phyloP scores from a whole-genome alignment of 2,329 filamentous ascomycete species.

The Drechslerella stenobrocha region DNA sequence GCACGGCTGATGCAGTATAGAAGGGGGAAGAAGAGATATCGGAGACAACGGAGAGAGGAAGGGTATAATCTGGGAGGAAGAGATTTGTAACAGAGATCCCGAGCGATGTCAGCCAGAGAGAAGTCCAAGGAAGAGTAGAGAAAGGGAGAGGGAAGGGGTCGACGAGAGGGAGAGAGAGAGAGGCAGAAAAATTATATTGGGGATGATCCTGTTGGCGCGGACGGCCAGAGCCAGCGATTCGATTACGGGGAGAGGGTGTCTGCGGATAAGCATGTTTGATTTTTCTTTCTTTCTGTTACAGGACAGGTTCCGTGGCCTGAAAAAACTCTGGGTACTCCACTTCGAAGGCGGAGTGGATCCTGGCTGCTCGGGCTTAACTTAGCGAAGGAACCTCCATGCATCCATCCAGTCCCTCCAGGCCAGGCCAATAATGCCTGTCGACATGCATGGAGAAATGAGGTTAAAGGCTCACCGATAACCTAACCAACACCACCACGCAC shows the following conservation, averaged over 20 bases:
- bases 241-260: slow-evolving; percentile 3
- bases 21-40: slow-evolving; percentile 18
- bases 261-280: slow-evolving; percentile 24
- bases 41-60: slow-evolving; percentile 18
- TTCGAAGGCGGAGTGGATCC: slow-evolving; percentile 36
- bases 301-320: slow-evolving; percentile 26
- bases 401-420: slow-evolving; percentile 17
- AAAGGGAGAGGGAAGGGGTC: slow-evolving; percentile 14
- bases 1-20: slow-evolving; percentile 7
- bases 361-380: slow-evolving; percentile 29
- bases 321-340: not conserved
- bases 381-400: slow-evolving; percentile 47
- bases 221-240: slow-evolving; percentile 7
- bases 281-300: slow-evolving; percentile 21
- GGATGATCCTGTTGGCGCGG: slow-evolving; percentile 49
- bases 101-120: slow-evolving; percentile 8
- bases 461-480: slow-evolving; percentile 39
- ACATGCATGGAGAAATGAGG: slow-evolving; percentile 26
- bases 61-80: slow-evolving; percentile 19
- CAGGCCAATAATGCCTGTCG: not conserved
- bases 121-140: slow-evolving; percentile 26
- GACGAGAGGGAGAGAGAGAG: slow-evolving; percentile 15
- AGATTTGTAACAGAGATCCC: slow-evolving; percentile 20
- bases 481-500: slow-evolving; percentile 27
- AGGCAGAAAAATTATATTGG: slow-evolving; percentile 45